A percentile compares a stretch with the other conserved stretches of the same genome.
Evolutionary conservation across 179 eudicot genomes (phyloP).

Genomic region (Silene coronaria): DNA sequence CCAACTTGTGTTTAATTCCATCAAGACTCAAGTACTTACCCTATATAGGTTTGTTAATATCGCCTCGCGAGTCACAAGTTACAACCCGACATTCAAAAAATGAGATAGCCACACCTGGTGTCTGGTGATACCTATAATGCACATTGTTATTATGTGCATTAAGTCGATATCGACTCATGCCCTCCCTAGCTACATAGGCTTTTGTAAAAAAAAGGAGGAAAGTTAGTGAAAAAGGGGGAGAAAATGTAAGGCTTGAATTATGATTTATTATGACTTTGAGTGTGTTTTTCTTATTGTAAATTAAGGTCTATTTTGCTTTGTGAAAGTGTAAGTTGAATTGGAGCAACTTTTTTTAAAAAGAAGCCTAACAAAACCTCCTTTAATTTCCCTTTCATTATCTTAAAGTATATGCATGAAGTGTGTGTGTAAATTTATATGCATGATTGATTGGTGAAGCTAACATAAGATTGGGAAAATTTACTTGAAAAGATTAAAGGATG

Average conservation of each 20-base stretch:
- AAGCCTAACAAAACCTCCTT: background rate
- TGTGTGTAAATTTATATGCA: background rate
- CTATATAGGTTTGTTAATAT: constrained; percentile 14
- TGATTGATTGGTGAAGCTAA: constrained; percentile 14
- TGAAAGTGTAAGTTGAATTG: constrained; percentile 7
- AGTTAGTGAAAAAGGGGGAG: background rate
- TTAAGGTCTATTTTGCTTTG: constrained; percentile 20
- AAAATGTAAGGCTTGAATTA: background rate
- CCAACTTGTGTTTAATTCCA: constrained; percentile 39
- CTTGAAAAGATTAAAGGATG: constrained; percentile 16
- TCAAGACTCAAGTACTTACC: background rate
- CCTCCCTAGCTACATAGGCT: constrained; percentile 9
- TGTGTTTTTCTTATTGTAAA: constrained; percentile 11
- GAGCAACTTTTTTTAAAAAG: constrained; percentile 19
- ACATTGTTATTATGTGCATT: background rate
- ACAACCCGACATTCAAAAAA: background rate
- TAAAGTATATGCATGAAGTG: constrained; percentile 11
- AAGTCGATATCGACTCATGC: background rate
- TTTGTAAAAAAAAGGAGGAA: constrained; percentile 16
- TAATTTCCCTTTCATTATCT: constrained; percentile 5
- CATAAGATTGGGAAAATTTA: background rate
- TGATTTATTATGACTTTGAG: constrained; percentile 11
- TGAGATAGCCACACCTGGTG: background rate
- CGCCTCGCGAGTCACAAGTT: background rate
- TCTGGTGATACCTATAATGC: background rate